phyloP scores from a whole-genome alignment of 2,329 filamentous ascomycete species.

The Xenoacremonium recifei region DNA sequence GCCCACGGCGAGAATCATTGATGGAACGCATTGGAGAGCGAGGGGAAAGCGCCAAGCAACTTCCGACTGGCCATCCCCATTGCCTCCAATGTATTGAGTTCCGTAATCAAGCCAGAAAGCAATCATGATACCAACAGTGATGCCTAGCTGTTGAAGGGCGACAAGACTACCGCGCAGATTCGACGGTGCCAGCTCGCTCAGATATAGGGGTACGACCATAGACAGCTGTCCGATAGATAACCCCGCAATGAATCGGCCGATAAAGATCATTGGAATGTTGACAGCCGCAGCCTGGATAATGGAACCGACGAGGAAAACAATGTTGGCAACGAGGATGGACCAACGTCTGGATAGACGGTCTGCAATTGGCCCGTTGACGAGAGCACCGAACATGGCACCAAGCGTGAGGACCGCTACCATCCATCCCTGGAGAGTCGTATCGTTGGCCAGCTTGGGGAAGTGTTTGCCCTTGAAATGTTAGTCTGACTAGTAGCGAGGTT shows the following conservation, averaged over 20 bases:
- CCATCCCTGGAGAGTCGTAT: no score
- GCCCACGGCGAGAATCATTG: constrained; percentile 56
- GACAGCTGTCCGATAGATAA: constrained; percentile 6
- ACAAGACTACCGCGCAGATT: constrained; percentile 64
- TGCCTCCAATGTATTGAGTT: constrained; percentile 43
- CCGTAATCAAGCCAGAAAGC: constrained; percentile 42
- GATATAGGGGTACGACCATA: constrained; percentile 40
- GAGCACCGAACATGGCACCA: constrained; percentile 43
- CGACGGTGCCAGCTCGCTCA: constrained; percentile 53
- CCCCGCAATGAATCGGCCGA: constrained; percentile 6
- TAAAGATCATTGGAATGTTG: constrained; percentile 8
- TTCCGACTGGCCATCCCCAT: constrained; percentile 38
- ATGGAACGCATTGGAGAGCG: constrained; percentile 38
- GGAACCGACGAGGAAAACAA: constrained; percentile 19
- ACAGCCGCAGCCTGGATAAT: constrained; percentile 9
- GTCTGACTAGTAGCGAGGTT: no score
- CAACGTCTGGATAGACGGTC: constrained; percentile 24
- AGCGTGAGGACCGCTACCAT: no score
- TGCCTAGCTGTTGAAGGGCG: constrained; percentile 56
- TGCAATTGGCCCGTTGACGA: constrained; percentile 33
- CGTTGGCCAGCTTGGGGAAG: no score
- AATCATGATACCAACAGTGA: constrained; percentile 35
- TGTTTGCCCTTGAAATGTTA: no score
- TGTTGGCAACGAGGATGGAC: constrained; percentile 25
- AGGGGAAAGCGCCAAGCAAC: constrained; percentile 40